These are phyloP conservation scores for Pyrus betulifolia DNA, from an alignment of 306 rosid genomes.

Conservation along the genomic window DNA sequence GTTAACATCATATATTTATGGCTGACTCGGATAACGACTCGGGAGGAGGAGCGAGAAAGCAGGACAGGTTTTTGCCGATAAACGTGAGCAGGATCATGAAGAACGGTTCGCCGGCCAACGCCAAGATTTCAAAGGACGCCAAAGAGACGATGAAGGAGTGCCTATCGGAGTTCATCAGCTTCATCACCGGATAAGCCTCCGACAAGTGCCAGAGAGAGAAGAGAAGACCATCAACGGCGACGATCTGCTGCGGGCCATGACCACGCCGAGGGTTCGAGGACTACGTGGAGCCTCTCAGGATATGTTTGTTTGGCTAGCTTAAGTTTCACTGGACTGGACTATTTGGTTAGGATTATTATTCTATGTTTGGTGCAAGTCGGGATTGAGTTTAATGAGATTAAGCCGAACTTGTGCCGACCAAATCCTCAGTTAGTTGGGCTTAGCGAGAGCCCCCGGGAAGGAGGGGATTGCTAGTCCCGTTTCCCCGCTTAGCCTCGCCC, in stretches of 20 bases:
- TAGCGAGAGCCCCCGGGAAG: too few species aligned
- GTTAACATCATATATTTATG: conserved; percentile 12
- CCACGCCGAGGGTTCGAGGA: conserved; percentile 55
- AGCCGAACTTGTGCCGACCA: too few species aligned
- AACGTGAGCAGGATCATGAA: conserved; percentile 73
- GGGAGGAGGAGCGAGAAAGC: conserved; percentile 53
- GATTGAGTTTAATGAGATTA: too few species aligned
- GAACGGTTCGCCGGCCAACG: conserved; percentile 65
- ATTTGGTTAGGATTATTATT: too few species aligned
- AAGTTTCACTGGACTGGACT: too few species aligned
- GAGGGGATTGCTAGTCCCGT: too few species aligned
- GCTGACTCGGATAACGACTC: conserved; percentile 73
- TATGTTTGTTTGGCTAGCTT: too few species aligned
- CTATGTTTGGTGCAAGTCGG: too few species aligned
- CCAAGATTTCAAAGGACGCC: conserved; percentile 60
- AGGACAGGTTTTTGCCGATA: conserved; percentile 54
- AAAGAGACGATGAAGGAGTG: conserved; percentile 62
- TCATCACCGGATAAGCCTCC: conserved; percentile 59
- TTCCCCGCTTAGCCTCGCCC: too few species aligned
- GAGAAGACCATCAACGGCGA: conserved; percentile 66
- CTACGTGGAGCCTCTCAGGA: conserved; percentile 47
- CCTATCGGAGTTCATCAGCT: conserved; percentile 61
- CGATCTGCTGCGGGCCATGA: conserved; percentile 60
- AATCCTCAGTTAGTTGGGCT: too few species aligned
- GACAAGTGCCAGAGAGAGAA: conserved; percentile 71